Evolutionary conservation across 1,139 yeast genomes (phyloP), one percentile per base, ranked within the genome.

Genomic region (Debaryomyces coudertii): DNA sequence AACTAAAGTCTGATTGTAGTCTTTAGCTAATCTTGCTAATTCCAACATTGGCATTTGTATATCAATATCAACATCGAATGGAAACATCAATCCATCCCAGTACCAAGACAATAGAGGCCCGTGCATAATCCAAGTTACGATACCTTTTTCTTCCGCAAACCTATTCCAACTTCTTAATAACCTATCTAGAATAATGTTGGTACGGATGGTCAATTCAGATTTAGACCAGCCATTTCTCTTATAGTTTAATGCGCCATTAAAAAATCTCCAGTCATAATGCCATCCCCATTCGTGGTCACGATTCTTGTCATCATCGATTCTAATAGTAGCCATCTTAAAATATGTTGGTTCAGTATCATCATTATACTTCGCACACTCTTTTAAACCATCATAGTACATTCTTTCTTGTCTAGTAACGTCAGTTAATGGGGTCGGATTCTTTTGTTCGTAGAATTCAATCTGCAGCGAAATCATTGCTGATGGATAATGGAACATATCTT

Each of bases 11-110:
- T 69, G 71, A 51, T 78, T 76, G 49, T 64, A 69, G 30, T 63
- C 58, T 47, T 67, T 58, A 3, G 74, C 73, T 45, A 62, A 75
- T 52, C 51, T 71, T 61, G 58, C 76, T 38, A 77, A 50, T 43
- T 57, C 57, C 45, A 75, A 55, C 7, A 77, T 66, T 4, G 57
- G 61, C 53, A 70, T 59, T 43, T 77, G 75, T 22, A 77, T 80
- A 55, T 79, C 83, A 37, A 78, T 57, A 53, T 79, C 84, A 43
- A 70, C 70, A 56, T 79, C 84, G 82, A 82, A 79, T 2, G 83
- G 82, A 57, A 79, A 60, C 11, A 66, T 69, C 50, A 76, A 52
- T 0, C 84, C 84, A 57, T 80, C 79, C 73, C 82, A 65, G 45
- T 62, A 63, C 69, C 70, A 65, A 6, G 64, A 56, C 25, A 64